Evolutionary conservation across 202 grass and related monocot genomes (phyloP).

Genomic region (Eragrostis tef): DNA sequence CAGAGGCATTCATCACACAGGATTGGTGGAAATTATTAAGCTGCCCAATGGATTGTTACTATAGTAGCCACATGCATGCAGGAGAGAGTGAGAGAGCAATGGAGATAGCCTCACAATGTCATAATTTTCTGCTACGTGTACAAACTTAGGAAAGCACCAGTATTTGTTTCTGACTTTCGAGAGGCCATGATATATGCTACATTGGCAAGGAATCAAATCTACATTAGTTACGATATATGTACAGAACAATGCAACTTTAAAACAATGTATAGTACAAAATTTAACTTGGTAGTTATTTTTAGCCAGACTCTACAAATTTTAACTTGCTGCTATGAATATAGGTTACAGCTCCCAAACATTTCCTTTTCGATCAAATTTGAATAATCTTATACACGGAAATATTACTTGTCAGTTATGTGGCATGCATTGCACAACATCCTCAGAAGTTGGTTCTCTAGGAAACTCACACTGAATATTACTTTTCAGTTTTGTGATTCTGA

Average conservation of each 20-base stretch:
- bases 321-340: too few relatives aligned
- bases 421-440: too few relatives aligned
- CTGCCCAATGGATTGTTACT: slow-evolving; percentile 13
- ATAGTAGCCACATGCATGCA: slow-evolving; percentile 13
- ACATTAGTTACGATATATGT: not conserved
- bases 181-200: slow-evolving; percentile 26
- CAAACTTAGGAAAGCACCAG: too few relatives aligned
- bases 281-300: too few relatives aligned
- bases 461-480: not conserved
- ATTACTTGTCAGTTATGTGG: too few relatives aligned
- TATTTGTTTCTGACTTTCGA: slow-evolving; percentile 38
- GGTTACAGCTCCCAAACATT: too few relatives aligned
- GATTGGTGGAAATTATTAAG: not conserved
- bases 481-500: not conserved
- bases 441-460: too few relatives aligned
- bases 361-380: too few relatives aligned
- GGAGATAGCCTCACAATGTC: slow-evolving; percentile 10
- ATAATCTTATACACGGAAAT: too few relatives aligned
- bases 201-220: slow-evolving; percentile 5
- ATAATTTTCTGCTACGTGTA: not conserved
- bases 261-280: too few relatives aligned
- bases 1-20: not conserved
- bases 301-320: too few relatives aligned
- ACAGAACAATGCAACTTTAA: too few relatives aligned
- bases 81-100: not conserved